phyloP scores from a whole-genome alignment of 164 flowering plant genomes.

The Brasenia schreberi region DNA sequence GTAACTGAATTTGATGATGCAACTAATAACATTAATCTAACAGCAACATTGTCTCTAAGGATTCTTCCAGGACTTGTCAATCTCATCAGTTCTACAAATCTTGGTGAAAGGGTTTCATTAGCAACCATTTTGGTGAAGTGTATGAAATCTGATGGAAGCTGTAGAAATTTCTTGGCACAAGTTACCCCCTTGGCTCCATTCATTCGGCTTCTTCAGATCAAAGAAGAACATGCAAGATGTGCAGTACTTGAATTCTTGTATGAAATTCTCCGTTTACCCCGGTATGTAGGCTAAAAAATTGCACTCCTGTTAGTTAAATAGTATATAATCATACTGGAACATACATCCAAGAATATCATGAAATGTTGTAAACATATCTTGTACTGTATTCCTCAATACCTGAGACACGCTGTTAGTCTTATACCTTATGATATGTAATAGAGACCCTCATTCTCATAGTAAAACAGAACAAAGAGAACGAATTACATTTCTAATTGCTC shows the following conservation, averaged over 20 bases:
- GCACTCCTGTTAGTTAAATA: neutral
- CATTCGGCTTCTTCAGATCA: slow-evolving; percentile 35
- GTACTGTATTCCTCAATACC: too few species aligned
- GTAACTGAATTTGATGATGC: slow-evolving; percentile 51
- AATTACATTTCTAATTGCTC: too few species aligned
- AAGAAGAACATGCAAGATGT: slow-evolving; percentile 29
- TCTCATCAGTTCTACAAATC: slow-evolving; percentile 20
- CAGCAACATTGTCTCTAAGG: slow-evolving; percentile 37
- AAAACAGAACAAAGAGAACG: too few species aligned
- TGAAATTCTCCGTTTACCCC: slow-evolving; percentile 54
- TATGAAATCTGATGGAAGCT: slow-evolving; percentile 56
- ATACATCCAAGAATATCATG: too few species aligned
- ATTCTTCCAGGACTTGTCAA: slow-evolving; percentile 40
- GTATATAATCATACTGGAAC: neutral
- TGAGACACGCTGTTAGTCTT: too few species aligned
- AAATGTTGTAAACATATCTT: too few species aligned
- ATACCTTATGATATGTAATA: too few species aligned
- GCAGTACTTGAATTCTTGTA: slow-evolving; percentile 50
- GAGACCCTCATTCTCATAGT: too few species aligned
- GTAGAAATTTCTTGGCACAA: slow-evolving; percentile 38
- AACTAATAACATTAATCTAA: slow-evolving; percentile 40
- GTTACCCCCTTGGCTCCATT: slow-evolving; percentile 38
- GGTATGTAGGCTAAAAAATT: slow-evolving; percentile 23
- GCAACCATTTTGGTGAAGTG: slow-evolving; percentile 49
- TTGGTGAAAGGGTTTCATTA: slow-evolving; percentile 37